These are phyloP conservation scores for Teunomyces stri DNA, from an alignment of 805 yeast species.

Conservation along the genomic window DNA sequence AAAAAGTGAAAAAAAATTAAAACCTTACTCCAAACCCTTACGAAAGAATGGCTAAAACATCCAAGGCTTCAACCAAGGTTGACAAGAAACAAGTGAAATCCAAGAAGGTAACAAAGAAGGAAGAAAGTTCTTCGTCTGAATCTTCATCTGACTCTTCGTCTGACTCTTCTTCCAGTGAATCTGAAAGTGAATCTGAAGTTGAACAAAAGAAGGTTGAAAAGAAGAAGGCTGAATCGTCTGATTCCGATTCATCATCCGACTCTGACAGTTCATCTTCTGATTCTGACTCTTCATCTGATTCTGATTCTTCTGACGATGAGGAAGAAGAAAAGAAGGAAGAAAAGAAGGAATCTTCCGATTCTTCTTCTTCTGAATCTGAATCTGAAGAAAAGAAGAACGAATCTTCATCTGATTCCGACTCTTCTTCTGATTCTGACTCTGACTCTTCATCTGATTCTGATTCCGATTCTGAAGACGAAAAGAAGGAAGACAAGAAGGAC, in stretches of 20 bases:
- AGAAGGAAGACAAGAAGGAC: constrained; percentile 4
- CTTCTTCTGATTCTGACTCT: constrained; percentile 13
- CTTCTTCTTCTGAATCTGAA: not conserved
- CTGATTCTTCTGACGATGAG: constrained; percentile 33
- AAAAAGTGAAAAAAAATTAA: constrained; percentile 3
- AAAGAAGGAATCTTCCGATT: constrained; percentile 9
- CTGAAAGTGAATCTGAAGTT: constrained; percentile 26
- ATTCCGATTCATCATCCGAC: constrained; percentile 16
- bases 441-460: constrained; percentile 9
- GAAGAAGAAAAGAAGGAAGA: constrained; percentile 12
- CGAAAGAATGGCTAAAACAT: constrained; percentile 40
- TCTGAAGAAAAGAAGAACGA: constrained; percentile 11
- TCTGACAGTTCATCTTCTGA: constrained; percentile 10
- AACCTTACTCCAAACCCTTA: not conserved
- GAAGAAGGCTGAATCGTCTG: constrained; percentile 15
- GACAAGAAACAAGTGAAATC: constrained; percentile 21
- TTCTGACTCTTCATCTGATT: constrained; percentile 21
- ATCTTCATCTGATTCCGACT: constrained; percentile 13
- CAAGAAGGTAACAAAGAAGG: constrained; percentile 23
- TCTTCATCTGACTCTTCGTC: constrained; percentile 20
- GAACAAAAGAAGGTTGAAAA: constrained; percentile 14
- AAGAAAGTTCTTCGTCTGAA: constrained; percentile 16
- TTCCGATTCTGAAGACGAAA: not conserved
- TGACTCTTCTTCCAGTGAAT: constrained; percentile 20
- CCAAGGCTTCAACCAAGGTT: constrained; percentile 26